Evolutionary conservation across 129 eudicot species (phyloP).

Genomic region (Calendula officinalis): DNA sequence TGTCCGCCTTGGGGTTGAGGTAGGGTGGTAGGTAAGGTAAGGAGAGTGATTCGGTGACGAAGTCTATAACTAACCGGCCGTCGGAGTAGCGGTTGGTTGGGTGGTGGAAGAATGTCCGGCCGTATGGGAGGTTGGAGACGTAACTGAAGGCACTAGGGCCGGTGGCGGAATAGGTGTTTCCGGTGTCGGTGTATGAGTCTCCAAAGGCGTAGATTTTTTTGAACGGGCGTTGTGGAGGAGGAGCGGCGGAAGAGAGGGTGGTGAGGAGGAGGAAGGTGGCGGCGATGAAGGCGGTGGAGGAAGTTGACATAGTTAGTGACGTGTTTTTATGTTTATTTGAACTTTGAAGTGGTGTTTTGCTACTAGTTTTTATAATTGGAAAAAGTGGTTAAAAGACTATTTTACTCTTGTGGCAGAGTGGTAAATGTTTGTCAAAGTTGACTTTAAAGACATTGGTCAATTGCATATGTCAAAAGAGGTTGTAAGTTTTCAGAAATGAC

Average conservation of each 20-base stretch:
- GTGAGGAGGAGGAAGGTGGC: conserved; percentile 15
- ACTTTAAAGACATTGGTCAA: not conserved
- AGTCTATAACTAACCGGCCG: conserved; percentile 78
- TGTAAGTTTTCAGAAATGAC: not conserved
- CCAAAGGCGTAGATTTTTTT: conserved; percentile 70
- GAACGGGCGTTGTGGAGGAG: conserved; percentile 34
- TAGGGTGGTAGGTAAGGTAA: conserved; percentile 73
- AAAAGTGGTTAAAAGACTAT: conserved; percentile 1
- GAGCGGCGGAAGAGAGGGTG: conserved; percentile 1
- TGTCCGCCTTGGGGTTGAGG: conserved; percentile 31
- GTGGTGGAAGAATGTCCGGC: conserved; percentile 75
- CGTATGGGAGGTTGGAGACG: conserved; percentile 78
- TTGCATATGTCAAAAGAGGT: not conserved
- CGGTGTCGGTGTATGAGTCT: conserved; percentile 89
- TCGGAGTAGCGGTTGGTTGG: conserved; percentile 86
- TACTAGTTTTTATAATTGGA: conserved; percentile 9
- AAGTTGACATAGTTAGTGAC: conserved; percentile 21
- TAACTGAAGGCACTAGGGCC: conserved; percentile 53
- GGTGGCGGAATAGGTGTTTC: conserved; percentile 62
- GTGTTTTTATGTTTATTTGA: not conserved
- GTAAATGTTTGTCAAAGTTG: not conserved
- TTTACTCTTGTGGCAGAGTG: not conserved
- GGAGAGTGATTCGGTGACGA: conserved; percentile 48
- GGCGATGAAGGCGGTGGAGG: conserved; percentile 23
- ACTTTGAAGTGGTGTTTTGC: too few species aligned